A percentile compares a stretch with the other conserved stretches of the same genome.
Conservation (phyloP, 2,329 filamentous ascomycete species). For the Thielaviopsis ethacetica region DNA sequence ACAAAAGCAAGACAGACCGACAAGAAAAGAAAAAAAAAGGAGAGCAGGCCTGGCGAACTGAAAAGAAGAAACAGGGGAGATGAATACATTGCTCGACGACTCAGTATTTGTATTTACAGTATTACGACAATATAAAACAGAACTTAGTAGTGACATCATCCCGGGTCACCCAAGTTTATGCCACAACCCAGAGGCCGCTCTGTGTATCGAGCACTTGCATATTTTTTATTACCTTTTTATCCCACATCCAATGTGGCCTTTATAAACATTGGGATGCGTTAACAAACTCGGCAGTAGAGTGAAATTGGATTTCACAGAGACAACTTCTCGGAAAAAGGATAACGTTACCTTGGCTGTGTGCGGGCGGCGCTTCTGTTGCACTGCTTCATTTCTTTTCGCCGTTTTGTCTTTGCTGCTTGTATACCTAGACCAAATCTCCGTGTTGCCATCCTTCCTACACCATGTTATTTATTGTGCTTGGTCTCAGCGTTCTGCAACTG, state of each 20-base stretch:
- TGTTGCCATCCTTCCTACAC: neutral
- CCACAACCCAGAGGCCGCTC: neutral
- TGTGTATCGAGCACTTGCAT: neutral
- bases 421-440: neutral
- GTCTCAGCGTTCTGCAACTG: neutral
- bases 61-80: too few species aligned
- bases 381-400: neutral
- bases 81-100: neutral
- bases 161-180: neutral
- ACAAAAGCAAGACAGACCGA: too few species aligned
- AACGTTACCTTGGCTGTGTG: neutral
- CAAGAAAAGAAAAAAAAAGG: too few species aligned
- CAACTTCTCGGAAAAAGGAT: neutral
- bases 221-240: neutral
- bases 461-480: neutral
- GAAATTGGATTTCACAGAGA: too few species aligned
- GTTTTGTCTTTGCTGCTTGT: neutral
- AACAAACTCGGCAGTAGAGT: too few species aligned
- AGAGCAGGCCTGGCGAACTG: too few species aligned
- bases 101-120: too few species aligned
- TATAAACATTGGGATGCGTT: neutral
- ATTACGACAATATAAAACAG: neutral
- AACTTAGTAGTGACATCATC: neutral
- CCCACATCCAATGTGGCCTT: neutral
- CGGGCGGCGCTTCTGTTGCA: neutral